phyloP scores from a whole-genome alignment of 2,329 filamentous ascomycete genomes.

The Thelonectria rubi region DNA sequence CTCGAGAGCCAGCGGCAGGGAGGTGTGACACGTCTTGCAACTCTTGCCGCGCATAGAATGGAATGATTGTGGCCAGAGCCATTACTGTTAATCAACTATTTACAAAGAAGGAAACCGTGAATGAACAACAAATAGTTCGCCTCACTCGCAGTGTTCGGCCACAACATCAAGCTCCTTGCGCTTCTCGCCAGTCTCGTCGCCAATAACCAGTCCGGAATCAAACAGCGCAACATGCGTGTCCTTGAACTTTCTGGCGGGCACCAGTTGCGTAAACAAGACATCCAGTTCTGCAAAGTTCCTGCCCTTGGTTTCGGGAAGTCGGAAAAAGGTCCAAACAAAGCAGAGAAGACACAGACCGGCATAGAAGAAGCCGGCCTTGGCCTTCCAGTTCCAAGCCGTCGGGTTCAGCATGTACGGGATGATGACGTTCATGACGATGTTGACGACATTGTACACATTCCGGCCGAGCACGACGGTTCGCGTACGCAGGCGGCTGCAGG shows the following conservation, averaged over 20 bases:
- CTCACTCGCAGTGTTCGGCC: too few species aligned
- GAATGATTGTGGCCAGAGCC: too few species aligned
- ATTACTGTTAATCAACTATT: too few species aligned
- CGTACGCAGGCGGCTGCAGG: conserved; percentile 46
- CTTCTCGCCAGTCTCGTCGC: too few species aligned
- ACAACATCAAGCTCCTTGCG: too few species aligned
- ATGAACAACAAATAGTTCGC: too few species aligned
- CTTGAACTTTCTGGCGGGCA: conserved; percentile 48
- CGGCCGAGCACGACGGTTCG: conserved; percentile 46
- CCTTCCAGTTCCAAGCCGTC: conserved; percentile 49
- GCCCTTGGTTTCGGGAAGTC: conserved; percentile 39
- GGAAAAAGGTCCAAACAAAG: conserved; percentile 32
- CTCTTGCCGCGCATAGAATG: too few species aligned
- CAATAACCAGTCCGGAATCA: too few species aligned
- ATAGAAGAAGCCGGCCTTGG: conserved; percentile 50
- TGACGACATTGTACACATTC: conserved; percentile 41
- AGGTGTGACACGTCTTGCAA: too few species aligned
- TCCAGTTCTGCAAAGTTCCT: conserved; percentile 42
- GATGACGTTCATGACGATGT: conserved; percentile 35
- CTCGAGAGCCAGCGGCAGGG: too few species aligned
- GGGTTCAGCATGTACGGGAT: conserved; percentile 42
- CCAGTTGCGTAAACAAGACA: conserved; percentile 42
- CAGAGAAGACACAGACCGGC: conserved; percentile 48
- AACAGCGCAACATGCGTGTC: background rate
- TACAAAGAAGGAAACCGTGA: too few species aligned